Evolutionary conservation across 441 rosid species (phyloP).

Genomic region (Sinapis alba): DNA sequence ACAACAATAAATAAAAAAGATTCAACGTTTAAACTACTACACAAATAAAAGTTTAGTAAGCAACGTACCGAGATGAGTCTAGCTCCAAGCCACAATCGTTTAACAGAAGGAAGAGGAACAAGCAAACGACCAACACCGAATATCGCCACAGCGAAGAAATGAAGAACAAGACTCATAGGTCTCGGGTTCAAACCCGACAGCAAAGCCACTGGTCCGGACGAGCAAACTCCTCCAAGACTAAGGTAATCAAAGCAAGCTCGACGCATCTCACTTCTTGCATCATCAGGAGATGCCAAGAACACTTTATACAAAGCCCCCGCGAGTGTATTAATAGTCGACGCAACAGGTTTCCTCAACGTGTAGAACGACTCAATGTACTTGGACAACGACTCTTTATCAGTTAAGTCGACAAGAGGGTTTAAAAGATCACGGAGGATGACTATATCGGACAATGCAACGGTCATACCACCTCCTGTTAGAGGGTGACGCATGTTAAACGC

Average conservation of each 20-base stretch:
- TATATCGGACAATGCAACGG: conserved; percentile 61
- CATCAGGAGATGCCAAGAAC: conserved; percentile 56
- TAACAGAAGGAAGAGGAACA: conserved; percentile 55
- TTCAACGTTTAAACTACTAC: neutral
- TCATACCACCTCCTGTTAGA: conserved; percentile 69
- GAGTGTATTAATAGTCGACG: conserved; percentile 63
- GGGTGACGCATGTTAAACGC: conserved; percentile 79
- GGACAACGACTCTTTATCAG: conserved; percentile 46
- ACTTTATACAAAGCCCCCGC: conserved; percentile 61
- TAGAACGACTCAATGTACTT: conserved; percentile 61
- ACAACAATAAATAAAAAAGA: neutral
- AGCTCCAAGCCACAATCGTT: conserved; percentile 53
- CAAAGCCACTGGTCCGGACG: conserved; percentile 54
- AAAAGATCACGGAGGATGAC: conserved; percentile 61
- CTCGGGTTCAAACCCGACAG: conserved; percentile 63
- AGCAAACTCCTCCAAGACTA: conserved; percentile 57
- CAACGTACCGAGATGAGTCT: conserved; percentile 47
- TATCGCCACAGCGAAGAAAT: conserved; percentile 60
- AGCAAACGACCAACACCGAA: conserved; percentile 61
- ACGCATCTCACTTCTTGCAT: conserved; percentile 59
- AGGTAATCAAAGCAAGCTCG: conserved; percentile 63
- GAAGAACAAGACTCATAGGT: conserved; percentile 55
- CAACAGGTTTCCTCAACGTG: conserved; percentile 63
- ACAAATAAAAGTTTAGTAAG: neutral
- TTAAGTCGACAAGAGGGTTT: conserved; percentile 44